phyloP scores from a whole-genome alignment of 2,329 filamentous ascomycete species.

The Aspergillus sergii region DNA sequence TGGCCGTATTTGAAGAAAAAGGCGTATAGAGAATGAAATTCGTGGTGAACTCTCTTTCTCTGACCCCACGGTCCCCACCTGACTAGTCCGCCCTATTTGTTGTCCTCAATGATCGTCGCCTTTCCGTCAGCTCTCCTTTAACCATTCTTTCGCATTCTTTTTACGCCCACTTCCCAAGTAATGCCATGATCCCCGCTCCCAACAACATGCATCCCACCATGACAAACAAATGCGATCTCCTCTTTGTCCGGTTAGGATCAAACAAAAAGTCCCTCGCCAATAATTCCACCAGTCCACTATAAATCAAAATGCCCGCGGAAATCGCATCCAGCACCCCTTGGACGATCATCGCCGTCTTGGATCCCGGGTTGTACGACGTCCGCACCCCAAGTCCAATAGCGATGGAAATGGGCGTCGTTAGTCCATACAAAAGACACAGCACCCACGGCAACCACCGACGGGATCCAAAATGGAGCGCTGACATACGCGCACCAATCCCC shows the following conservation, averaged over 20 bases:
- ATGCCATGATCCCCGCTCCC: slow-evolving; percentile 51
- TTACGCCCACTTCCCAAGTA: slow-evolving; percentile 56
- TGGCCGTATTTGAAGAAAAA: background rate
- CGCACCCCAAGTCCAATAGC: slow-evolving; percentile 51
- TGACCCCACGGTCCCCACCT: background rate
- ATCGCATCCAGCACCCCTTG: slow-evolving; percentile 51
- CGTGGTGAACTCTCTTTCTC: too few relatives aligned
- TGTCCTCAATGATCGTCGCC: background rate
- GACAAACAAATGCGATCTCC: slow-evolving; percentile 41
- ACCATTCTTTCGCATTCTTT: background rate
- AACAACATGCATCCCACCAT: slow-evolving; percentile 46
- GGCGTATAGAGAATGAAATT: background rate
- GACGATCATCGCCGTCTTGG: slow-evolving; percentile 47
- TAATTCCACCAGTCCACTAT: slow-evolving; percentile 54
- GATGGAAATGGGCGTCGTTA: slow-evolving; percentile 57
- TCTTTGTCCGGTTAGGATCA: slow-evolving; percentile 48
- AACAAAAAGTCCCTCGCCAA: slow-evolving; percentile 55
- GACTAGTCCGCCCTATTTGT: background rate
- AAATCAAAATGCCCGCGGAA: slow-evolving; percentile 54
- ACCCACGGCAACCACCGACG: slow-evolving; percentile 53
- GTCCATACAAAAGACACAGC: slow-evolving; percentile 52
- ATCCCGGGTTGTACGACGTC: slow-evolving; percentile 46
- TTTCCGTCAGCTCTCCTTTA: background rate
- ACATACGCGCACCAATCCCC: slow-evolving; percentile 63
- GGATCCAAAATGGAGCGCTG: slow-evolving; percentile 56